Evolutionary conservation across 345 rosid genomes (phyloP).

Genomic region (Arabidopsis suecica): DNA sequence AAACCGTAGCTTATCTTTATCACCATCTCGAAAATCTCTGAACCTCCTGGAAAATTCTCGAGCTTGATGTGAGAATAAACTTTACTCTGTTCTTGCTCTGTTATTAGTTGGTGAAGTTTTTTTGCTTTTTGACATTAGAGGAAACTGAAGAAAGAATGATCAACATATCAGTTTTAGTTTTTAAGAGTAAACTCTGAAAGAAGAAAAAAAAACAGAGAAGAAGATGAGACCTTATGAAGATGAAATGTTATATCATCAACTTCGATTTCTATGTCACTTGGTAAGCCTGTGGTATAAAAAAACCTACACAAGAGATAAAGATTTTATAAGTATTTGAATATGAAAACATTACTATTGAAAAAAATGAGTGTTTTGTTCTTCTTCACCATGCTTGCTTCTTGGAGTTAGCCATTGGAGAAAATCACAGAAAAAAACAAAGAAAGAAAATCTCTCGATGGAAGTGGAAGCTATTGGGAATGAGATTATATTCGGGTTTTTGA

Average conservation of each 20-base stretch:
- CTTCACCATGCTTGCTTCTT: conserved; percentile 86
- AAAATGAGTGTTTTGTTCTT: conserved; percentile 2
- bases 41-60: conserved; percentile 78
- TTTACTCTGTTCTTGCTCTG: conserved; percentile 57
- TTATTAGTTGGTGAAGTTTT: conserved; percentile 71
- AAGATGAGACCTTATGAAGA: conserved; percentile 72
- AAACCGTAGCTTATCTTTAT: conserved; percentile 88
- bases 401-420: conserved; percentile 58
- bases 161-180: neutral
- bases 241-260: conserved; percentile 76
- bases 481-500: conserved; percentile 40
- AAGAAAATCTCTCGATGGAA: conserved; percentile 1
- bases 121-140: conserved; percentile 74
- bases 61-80: conserved; percentile 52
- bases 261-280: conserved; percentile 78
- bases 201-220: neutral
- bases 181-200: neutral
- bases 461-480: conserved; percentile 13
- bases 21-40: conserved; percentile 73
- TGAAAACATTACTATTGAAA: neutral
- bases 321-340: neutral
- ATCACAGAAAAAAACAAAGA: neutral
- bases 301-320: conserved; percentile 54
- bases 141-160: conserved; percentile 61
- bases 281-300: conserved; percentile 75